Evolutionary conservation across 2,329 filamentous ascomycete genomes (phyloP).

Genomic region (Venturia aucupariae): DNA sequence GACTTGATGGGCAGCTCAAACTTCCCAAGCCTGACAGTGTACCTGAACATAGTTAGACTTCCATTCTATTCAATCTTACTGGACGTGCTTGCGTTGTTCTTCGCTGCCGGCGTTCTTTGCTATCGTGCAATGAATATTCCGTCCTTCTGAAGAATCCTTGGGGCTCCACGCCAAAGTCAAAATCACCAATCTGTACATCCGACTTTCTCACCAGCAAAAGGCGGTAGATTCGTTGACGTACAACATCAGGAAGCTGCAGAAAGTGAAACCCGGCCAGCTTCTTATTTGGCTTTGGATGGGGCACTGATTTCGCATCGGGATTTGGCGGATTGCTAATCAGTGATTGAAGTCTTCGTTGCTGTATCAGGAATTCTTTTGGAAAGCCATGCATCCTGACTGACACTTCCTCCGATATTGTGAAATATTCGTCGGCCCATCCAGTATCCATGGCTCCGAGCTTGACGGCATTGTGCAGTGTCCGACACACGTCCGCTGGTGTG

Average conservation of each 20-base stretch:
- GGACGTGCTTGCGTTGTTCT: constrained; percentile 13
- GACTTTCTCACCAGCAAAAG: constrained; percentile 8
- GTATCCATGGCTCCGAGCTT: constrained; percentile 10
- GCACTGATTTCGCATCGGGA: background rate
- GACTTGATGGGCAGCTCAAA: background rate
- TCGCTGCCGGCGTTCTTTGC: constrained; percentile 7
- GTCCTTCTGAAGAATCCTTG: constrained; percentile 11
- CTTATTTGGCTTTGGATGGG: background rate
- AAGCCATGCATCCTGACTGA: constrained; percentile 5
- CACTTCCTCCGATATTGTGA: background rate
- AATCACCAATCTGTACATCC: constrained; percentile 15
- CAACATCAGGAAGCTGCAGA: background rate
- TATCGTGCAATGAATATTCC: constrained; percentile 15
- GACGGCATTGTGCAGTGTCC: background rate
- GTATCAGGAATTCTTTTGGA: constrained; percentile 4
- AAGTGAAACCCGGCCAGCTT: background rate
- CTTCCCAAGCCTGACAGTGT: background rate
- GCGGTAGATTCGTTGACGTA: constrained; percentile 10
- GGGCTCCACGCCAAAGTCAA: constrained; percentile 12
- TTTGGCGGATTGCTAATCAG: background rate
- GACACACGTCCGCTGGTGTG: background rate
- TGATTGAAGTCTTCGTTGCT: background rate
- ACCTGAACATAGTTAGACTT: background rate
- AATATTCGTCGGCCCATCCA: constrained; percentile 11
- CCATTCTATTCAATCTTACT: background rate